These are phyloP conservation scores for Tricholoma saponaceum DNA, from an alignment of 768 basidiomycete species.

Conservation along the genomic window DNA sequence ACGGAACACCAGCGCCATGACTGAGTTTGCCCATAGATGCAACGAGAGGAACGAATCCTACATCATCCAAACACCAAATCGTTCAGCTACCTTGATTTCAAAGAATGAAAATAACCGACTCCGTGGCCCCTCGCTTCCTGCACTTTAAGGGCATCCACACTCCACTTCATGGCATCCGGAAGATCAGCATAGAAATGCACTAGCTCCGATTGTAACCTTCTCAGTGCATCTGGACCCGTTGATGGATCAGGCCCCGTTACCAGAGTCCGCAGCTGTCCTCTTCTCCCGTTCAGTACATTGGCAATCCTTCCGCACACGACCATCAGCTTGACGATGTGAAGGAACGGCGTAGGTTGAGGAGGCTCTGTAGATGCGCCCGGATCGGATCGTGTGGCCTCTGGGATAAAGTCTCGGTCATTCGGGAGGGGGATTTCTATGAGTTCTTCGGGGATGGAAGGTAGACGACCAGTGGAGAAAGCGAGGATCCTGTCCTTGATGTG, in stretches of 20 bases:
- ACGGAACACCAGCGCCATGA: constrained; percentile 10
- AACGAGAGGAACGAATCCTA: constrained; percentile 12
- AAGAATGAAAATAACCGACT: not conserved
- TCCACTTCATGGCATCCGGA: constrained; percentile 12
- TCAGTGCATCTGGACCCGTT: constrained; percentile 3
- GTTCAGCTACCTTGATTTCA: not conserved
- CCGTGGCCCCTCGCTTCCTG: constrained; percentile 14
- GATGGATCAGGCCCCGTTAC: constrained; percentile 1
- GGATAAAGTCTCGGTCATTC: constrained; percentile 10
- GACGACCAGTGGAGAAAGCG: constrained; percentile 10
- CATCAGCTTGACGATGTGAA: constrained; percentile 12
- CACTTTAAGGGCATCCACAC: constrained; percentile 12
- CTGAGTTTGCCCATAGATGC: constrained; percentile 11
- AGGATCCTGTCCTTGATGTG: constrained; percentile 7
- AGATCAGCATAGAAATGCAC: constrained; percentile 11
- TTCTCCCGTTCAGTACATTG: constrained; percentile 8
- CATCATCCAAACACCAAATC: not conserved
- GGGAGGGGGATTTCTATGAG: constrained; percentile 16
- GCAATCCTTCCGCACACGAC: constrained; percentile 11
- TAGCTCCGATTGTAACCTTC: constrained; percentile 7
- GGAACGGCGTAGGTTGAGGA: constrained; percentile 10
- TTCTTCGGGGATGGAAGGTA: constrained; percentile 12
- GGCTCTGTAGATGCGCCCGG: constrained; percentile 3
- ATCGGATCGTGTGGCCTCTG: constrained; percentile 7
- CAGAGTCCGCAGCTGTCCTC: constrained; percentile 9